Evolutionary conservation across 257 asterid species (phyloP), one percentile per base, ranked within the genome.

Genomic region (Leptodermis oblonga): DNA sequence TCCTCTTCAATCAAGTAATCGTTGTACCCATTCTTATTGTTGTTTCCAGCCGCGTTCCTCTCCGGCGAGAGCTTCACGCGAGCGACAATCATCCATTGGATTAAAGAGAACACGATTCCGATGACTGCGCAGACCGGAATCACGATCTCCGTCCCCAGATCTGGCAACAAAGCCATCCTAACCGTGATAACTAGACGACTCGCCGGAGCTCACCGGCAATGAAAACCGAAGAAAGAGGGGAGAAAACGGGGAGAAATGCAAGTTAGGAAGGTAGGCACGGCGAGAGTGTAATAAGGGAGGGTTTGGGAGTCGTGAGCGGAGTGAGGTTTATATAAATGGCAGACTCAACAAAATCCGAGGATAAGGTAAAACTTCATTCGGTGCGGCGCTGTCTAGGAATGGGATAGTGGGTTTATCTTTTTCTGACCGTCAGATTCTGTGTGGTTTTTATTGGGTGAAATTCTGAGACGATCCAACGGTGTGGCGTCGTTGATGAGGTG

Each of bases 1-100:
- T 92, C 97, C 72, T 92, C 97, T 75, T 92, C 97, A 71, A 92
- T 92, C 85, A 92, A 73, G 77, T 46, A 78, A n/a, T 87, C 95
- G 28, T 55, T 62, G 77, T 79, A 86, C 22, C 86, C 96, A 75
- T 92, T 87, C 71, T 83, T 89, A 31, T 79, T 81, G 48, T 76
- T 82, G 67, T 75, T 79, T 22, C 67, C 70, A 55, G 83, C 18
- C 56, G 69, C 80, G 10, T 41, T 76, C 5, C 76, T 74, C 59
- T 80, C 74, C 26, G 73, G 62, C 49, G 92, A 67, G 70, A 90
- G 63, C 82, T 81, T 88, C 73, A 90, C 97, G 13, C 84, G 88
- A 58, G 97, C 82, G 13, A 90, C 97, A n/a, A 86, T 23, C 61
- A 37, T 23, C 97, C 97, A 90, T 70, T 90, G 97, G 1, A 85